phyloP scores from a whole-genome alignment of 176 grass and related monocot genomes.

The Zoysia pacifica region DNA sequence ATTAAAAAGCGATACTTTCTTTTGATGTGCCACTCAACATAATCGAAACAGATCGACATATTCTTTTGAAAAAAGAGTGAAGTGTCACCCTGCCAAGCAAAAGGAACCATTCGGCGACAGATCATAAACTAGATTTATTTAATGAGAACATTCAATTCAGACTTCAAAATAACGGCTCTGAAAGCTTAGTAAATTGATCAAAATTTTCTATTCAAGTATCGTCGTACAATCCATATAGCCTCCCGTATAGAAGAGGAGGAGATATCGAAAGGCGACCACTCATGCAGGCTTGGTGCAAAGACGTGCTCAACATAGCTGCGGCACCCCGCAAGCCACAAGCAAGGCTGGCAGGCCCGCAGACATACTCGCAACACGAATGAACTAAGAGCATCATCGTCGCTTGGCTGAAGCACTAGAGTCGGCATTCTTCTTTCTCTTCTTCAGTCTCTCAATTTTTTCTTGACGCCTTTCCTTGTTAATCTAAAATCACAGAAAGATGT shows the following conservation, averaged over 20 bases:
- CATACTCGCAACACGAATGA: neutral
- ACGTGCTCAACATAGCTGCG: neutral
- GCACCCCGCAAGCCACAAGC: neutral
- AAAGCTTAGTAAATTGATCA: neutral
- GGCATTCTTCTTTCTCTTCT: conserved; percentile 72
- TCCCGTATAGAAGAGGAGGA: conserved; percentile 1
- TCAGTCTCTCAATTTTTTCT: conserved; percentile 53
- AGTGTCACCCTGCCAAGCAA: too few relatives aligned
- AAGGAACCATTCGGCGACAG: too few relatives aligned
- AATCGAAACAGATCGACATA: too few relatives aligned
- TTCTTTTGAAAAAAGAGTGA: too few relatives aligned
- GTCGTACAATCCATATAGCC: neutral
- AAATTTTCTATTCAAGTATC: neutral
- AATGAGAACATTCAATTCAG: too few relatives aligned
- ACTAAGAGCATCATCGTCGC: conserved; percentile 12
- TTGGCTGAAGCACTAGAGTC: conserved; percentile 43
- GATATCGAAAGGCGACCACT: neutral
- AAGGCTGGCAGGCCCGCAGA: neutral
- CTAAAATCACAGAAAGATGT: conserved; percentile 23
- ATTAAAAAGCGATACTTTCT: too few relatives aligned
- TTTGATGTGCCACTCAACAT: too few relatives aligned
- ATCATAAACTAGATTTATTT: too few relatives aligned
- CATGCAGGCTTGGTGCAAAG: neutral
- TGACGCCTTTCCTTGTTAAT: conserved; percentile 54
- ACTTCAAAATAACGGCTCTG: neutral